phyloP scores from a whole-genome alignment of 768 basidiomycete genomes.

The Lentinula sp. region DNA sequence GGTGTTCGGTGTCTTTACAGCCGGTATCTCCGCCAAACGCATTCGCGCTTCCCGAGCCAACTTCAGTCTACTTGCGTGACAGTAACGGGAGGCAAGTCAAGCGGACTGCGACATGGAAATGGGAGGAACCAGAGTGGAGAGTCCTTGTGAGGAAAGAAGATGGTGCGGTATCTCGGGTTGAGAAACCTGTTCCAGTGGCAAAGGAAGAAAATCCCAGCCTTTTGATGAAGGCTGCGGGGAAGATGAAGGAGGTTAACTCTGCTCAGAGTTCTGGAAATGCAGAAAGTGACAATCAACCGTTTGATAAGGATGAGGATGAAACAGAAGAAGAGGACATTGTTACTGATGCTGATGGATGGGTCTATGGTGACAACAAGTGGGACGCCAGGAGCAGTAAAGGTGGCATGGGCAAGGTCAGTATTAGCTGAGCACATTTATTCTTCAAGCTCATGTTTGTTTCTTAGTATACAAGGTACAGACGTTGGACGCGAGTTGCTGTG shows the following conservation, averaged over 20 bases:
- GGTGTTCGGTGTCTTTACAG: conserved; percentile 57
- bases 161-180: conserved; percentile 45
- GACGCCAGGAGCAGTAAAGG: conserved; percentile 69
- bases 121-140: conserved; percentile 91
- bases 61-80: conserved; percentile 49
- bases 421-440: neutral
- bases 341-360: conserved; percentile 89
- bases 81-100: conserved; percentile 46
- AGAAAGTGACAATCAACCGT: conserved; percentile 17
- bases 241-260: conserved; percentile 28
- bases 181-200: conserved; percentile 49
- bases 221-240: conserved; percentile 51
- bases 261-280: conserved; percentile 13
- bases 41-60: conserved; percentile 60
- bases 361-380: conserved; percentile 96
- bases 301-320: conserved; percentile 33
- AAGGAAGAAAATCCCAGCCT: conserved; percentile 42
- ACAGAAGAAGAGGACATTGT: conserved; percentile 41
- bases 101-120: conserved; percentile 77
- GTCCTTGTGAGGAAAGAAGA: conserved; percentile 61
- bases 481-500: conserved; percentile 83
- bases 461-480: conserved; percentile 77
- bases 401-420: conserved; percentile 74
- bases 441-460: neutral
- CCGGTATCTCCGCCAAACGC: conserved; percentile 66